phyloP scores from a whole-genome alignment of 371 early-diverging fungal genomes.

The Chytridiales sp. region DNA sequence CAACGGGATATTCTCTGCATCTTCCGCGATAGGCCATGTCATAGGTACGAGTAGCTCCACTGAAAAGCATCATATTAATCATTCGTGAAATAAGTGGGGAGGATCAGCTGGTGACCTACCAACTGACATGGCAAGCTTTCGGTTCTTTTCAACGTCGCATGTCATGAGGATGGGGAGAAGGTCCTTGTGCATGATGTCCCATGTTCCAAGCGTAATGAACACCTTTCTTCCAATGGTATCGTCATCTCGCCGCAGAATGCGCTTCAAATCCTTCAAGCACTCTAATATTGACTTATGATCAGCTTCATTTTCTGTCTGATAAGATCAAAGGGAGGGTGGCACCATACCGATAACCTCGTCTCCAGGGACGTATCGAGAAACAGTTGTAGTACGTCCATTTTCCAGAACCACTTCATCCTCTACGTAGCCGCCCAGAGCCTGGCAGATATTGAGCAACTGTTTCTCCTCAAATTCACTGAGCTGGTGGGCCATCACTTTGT shows the following conservation, averaged over 20 bases:
- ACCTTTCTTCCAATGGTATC: constrained; percentile 60
- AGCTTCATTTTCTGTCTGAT: too few species aligned
- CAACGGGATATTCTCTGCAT: constrained; percentile 47
- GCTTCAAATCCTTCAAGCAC: constrained; percentile 73
- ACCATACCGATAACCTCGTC: constrained; percentile 74
- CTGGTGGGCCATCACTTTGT: neutral
- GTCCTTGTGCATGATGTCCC: constrained; percentile 70
- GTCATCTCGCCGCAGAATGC: constrained; percentile 72
- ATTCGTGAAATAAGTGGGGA: neutral
- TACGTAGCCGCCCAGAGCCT: constrained; percentile 79
- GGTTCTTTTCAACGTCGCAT: constrained; percentile 10
- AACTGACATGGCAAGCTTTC: constrained; percentile 18
- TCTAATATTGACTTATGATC: constrained; percentile 31
- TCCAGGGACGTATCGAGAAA: constrained; percentile 68
- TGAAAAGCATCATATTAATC: constrained; percentile 16
- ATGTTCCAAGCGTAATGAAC: constrained; percentile 68
- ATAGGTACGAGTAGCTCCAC: constrained; percentile 69
- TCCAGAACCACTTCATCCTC: constrained; percentile 35
- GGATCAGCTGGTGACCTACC: constrained; percentile 8
- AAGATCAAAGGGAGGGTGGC: constrained; percentile 42
- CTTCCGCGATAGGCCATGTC: constrained; percentile 51
- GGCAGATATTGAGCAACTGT: constrained; percentile 70
- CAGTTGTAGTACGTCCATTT: constrained; percentile 2
- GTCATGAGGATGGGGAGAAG: constrained; percentile 73
- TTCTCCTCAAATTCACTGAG: constrained; percentile 28